phyloP scores from a whole-genome alignment of 1,139 yeast species.

The Geotrichum europaeum region DNA sequence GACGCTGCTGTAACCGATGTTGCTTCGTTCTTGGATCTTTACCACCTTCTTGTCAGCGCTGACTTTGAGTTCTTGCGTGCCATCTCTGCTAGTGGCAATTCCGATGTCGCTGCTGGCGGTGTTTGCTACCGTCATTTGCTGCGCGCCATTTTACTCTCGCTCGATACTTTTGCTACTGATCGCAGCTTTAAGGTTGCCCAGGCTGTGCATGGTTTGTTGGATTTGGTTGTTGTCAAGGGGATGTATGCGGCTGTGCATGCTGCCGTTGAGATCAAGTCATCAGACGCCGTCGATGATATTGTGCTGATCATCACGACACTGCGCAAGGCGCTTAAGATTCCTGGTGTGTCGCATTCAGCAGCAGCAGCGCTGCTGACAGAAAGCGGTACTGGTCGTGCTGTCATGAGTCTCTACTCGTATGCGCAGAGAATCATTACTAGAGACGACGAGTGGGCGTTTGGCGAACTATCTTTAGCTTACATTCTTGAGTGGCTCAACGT shows the following conservation, averaged over 20 bases:
- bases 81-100: constrained; percentile 13
- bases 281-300: constrained; percentile 56
- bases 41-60: constrained; percentile 25
- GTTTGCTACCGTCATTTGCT: constrained; percentile 11
- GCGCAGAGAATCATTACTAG: constrained; percentile 46
- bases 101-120: constrained; percentile 6
- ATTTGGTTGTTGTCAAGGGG: constrained; percentile 29
- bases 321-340: constrained; percentile 50
- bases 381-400: constrained; percentile 55
- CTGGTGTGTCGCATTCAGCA: constrained; percentile 45
- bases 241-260: constrained; percentile 27
- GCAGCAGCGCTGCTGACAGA: constrained; percentile 51
- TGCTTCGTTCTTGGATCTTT: constrained; percentile 19
- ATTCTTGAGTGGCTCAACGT: constrained; percentile 63
- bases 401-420: constrained; percentile 61
- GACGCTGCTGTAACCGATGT: constrained; percentile 17
- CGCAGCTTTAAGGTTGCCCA: constrained; percentile 22
- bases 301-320: constrained; percentile 57
- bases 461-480: constrained; percentile 65
- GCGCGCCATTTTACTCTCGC: constrained; percentile 20
- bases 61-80: constrained; percentile 23
- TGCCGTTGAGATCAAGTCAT: constrained; percentile 24
- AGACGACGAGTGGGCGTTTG: constrained; percentile 53
- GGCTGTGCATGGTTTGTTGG: constrained; percentile 27
- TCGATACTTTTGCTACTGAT: constrained; percentile 22